These are phyloP conservation scores for Komagataella populi DNA, from an alignment of 805 yeast species.

Conservation along the genomic window DNA sequence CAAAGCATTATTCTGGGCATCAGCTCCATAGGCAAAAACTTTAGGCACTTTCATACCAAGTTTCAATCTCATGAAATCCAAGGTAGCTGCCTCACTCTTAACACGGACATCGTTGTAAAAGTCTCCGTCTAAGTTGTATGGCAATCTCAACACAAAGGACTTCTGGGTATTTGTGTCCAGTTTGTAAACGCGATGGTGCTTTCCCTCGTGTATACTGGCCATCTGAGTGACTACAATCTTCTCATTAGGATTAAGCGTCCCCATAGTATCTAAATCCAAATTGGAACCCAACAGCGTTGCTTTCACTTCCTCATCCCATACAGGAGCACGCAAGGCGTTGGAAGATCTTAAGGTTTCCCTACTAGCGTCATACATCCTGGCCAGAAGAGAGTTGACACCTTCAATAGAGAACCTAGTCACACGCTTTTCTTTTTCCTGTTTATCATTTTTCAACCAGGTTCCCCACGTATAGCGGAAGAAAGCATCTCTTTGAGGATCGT, in stretches of 20 bases:
- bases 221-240: constrained; percentile 49
- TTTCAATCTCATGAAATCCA: constrained; percentile 65
- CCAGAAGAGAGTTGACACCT: constrained; percentile 49
- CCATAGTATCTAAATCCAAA: constrained; percentile 25
- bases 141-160: constrained; percentile 66
- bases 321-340: constrained; percentile 9
- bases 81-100: constrained; percentile 85
- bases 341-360: constrained; percentile 17
- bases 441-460: constrained; percentile 79
- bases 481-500: constrained; percentile 53
- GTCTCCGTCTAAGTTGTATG: constrained; percentile 65
- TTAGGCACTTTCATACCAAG: constrained; percentile 60
- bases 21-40: constrained; percentile 53
- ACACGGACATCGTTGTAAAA: constrained; percentile 51
- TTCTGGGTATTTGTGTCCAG: constrained; percentile 49
- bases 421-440: constrained; percentile 58
- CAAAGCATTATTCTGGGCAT: constrained; percentile 40
- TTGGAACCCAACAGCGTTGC: constrained; percentile 30
- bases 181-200: constrained; percentile 80
- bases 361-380: constrained; percentile 26
- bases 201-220: constrained; percentile 84
- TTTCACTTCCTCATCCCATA: constrained; percentile 12
- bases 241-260: constrained; percentile 28
- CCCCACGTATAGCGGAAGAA: constrained; percentile 94
- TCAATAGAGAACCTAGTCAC: constrained; percentile 70